Percentiles rank a stretch among this genome's conserved stretches.
Conservation (phyloP, 2,329 filamentous ascomycete genomes). For the Aspergillus vadensis region DNA sequence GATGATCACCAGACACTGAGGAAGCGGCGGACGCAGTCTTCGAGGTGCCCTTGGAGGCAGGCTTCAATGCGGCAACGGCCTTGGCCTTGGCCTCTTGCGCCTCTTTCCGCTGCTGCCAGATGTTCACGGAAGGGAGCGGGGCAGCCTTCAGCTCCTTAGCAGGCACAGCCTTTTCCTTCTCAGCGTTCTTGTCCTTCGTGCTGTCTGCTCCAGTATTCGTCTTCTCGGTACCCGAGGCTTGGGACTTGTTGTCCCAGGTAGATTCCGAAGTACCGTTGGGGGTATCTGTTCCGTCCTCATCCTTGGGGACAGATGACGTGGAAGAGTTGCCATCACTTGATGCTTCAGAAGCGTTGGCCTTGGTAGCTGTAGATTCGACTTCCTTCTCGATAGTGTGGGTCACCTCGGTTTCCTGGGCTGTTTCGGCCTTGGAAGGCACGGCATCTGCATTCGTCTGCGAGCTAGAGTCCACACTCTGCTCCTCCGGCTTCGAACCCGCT, state of each 20-base stretch:
- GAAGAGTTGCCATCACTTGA: constrained; percentile 57
- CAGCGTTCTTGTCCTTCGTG: constrained; percentile 58
- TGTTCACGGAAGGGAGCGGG: constrained; percentile 78
- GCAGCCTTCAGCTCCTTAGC: constrained; percentile 73
- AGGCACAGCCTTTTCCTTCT: constrained; percentile 63
- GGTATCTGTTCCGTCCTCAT: constrained; percentile 63
- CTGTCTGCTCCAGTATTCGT: constrained; percentile 42
- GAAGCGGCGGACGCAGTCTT: constrained; percentile 30
- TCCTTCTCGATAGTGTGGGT: constrained; percentile 34
- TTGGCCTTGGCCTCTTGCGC: constrained; percentile 58
- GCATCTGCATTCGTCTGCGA: constrained; percentile 33
- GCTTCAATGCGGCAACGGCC: constrained; percentile 34
- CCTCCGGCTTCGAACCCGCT: constrained; percentile 33
- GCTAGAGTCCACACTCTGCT: constrained; percentile 31
- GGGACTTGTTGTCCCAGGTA: constrained; percentile 67
- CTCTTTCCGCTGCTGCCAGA: constrained; percentile 81
- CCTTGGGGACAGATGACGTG: constrained; percentile 57
- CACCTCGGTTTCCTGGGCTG: constrained; percentile 42
- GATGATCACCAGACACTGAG: constrained; percentile 38
- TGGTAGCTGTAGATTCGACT: constrained; percentile 37
- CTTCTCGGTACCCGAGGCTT: constrained; percentile 65
- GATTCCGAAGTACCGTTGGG: constrained; percentile 66
- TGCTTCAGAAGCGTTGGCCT: constrained; percentile 41
- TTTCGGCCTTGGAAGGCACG: constrained; percentile 51
- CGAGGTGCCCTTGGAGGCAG: constrained; percentile 25